phyloP scores from a whole-genome alignment of 2,329 filamentous ascomycete species.

The Chaetothyriales sp. region DNA sequence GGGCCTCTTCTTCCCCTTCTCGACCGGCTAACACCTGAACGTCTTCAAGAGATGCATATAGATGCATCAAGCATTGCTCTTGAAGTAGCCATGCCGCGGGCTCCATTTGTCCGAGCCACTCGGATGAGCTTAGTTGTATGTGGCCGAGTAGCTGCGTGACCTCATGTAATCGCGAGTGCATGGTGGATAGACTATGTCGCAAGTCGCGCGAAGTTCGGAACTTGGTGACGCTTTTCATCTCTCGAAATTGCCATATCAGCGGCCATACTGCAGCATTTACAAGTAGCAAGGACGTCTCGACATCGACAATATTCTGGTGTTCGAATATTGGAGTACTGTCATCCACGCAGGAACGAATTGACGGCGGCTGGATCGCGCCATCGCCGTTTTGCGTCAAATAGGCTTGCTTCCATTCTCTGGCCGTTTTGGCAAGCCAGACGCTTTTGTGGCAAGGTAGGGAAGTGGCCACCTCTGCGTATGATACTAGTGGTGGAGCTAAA shows the following conservation, averaged over 20 bases:
- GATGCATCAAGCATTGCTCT: slow-evolving; percentile 25
- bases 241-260: slow-evolving; percentile 1
- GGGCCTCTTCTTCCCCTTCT: slow-evolving; percentile 28
- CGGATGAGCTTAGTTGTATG: slow-evolving; percentile 18
- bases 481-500: slow-evolving; percentile 42
- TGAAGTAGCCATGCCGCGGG: slow-evolving; percentile 23
- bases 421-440: slow-evolving; percentile 53
- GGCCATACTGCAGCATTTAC: slow-evolving; percentile 1
- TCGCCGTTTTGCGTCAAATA: slow-evolving; percentile 33
- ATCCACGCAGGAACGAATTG: neutral
- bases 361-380: neutral
- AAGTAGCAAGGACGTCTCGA: neutral
- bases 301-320: neutral
- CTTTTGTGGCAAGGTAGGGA: slow-evolving; percentile 44
- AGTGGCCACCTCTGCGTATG: slow-evolving; percentile 6
- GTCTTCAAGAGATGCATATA: slow-evolving; percentile 31
- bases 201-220: neutral
- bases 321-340: neutral
- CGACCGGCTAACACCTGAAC: slow-evolving; percentile 33
- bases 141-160: slow-evolving; percentile 1
- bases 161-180: neutral
- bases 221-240: neutral
- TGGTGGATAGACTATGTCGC: neutral
- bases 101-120: slow-evolving; percentile 17
- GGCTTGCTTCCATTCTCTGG: slow-evolving; percentile 50